phyloP scores from a whole-genome alignment of 306 rosid species.

The Dryas alaskensis region DNA sequence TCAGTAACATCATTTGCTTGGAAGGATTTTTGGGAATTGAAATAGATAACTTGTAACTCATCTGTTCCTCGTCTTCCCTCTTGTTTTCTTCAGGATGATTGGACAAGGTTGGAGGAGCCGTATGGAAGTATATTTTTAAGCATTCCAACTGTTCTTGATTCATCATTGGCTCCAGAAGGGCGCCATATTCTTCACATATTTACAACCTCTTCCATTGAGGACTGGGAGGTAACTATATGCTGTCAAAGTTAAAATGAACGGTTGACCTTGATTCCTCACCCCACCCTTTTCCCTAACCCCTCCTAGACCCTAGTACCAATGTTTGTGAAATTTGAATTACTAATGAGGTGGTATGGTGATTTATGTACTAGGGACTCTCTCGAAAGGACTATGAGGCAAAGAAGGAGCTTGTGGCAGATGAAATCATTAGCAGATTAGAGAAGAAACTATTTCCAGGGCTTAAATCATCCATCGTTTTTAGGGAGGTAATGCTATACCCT shows the following conservation, averaged over 20 bases:
- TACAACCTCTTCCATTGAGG: constrained; percentile 88
- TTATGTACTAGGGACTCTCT: constrained; percentile 63
- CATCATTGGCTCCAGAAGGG: constrained; percentile 87
- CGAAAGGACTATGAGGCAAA: constrained; percentile 68
- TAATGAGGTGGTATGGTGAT: constrained; percentile 1
- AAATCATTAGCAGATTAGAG: constrained; percentile 74
- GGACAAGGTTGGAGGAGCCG: constrained; percentile 75
- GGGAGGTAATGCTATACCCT: constrained; percentile 55
- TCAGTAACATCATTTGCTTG: constrained; percentile 23
- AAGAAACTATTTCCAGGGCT: constrained; percentile 81
- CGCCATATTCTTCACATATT: constrained; percentile 89
- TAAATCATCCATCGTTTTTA: constrained; percentile 66
- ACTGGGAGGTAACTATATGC: constrained; percentile 68
- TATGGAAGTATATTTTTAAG: constrained; percentile 92
- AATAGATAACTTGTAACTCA: constrained; percentile 9
- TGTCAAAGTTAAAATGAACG: constrained; percentile 13
- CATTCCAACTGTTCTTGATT: constrained; percentile 91
- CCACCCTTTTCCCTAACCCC: constrained; percentile 13
- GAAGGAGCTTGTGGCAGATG: constrained; percentile 79
- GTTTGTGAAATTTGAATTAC: constrained; percentile 15
- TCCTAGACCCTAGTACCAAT: neutral
- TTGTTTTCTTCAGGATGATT: constrained; percentile 47
- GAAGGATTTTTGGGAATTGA: constrained; percentile 17
- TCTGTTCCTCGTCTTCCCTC: constrained; percentile 15
- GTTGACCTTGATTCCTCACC: constrained; percentile 19